phyloP scores from a whole-genome alignment of 352 stramenopile species.

The Globisporangium cylindrosporum region DNA sequence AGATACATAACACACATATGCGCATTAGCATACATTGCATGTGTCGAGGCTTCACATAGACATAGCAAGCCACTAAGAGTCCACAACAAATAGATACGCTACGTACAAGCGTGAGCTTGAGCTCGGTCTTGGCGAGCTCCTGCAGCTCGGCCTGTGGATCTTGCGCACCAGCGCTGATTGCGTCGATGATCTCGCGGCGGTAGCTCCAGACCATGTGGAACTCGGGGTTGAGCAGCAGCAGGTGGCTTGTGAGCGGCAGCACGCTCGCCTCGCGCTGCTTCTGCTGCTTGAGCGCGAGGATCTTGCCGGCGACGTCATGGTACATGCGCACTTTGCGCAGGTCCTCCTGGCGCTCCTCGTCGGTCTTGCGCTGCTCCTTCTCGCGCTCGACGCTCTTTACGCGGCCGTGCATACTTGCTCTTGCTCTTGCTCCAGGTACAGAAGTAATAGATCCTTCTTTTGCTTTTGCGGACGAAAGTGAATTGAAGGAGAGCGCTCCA shows the following conservation, averaged over 20 bases:
- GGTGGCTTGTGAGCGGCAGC: slow-evolving; percentile 88
- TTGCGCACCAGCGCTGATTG: slow-evolving; percentile 26
- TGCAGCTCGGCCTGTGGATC: slow-evolving; percentile 27
- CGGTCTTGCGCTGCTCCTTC: slow-evolving; percentile 64
- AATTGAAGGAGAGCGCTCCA: not conserved
- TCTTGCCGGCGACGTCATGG: slow-evolving; percentile 71
- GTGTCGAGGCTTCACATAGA: too few relatives aligned
- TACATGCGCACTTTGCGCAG: slow-evolving; percentile 69
- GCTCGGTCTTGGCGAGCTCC: slow-evolving; percentile 76
- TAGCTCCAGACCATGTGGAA: slow-evolving; percentile 97
- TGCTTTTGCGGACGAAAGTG: not conserved
- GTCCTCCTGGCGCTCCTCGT: slow-evolving; percentile 61
- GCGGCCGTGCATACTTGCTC: slow-evolving; percentile 52
- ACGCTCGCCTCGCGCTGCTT: slow-evolving; percentile 43
- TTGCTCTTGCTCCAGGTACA: too few relatives aligned
- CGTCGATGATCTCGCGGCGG: slow-evolving; percentile 89
- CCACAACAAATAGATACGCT: not conserved
- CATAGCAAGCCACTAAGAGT: not conserved
- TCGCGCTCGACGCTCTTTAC: slow-evolving; percentile 76
- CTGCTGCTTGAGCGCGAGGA: slow-evolving; percentile 62
- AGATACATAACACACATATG: slow-evolving; percentile 5
- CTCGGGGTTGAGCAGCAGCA: slow-evolving; percentile 96
- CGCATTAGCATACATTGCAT: not conserved
- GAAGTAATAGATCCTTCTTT: not conserved
- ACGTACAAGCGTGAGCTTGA: slow-evolving; percentile 80